Evolutionary conservation across 1,139 yeast genomes (phyloP).

Genomic region (Saccharomyces pastorianus): DNA sequence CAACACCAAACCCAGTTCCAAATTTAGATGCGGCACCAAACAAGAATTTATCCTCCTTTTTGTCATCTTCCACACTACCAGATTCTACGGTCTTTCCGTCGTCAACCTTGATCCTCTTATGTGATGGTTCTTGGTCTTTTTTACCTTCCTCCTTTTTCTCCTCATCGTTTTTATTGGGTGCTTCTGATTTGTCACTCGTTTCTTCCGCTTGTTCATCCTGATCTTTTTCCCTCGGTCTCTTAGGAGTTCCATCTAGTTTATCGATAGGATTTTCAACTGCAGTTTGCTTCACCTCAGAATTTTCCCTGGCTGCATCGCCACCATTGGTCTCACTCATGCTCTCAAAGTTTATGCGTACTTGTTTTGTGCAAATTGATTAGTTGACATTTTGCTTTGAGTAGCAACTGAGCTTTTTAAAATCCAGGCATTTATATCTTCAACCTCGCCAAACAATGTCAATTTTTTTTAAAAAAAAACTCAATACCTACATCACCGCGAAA

Average conservation of each 20-base stretch:
- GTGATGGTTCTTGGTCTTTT: slow-evolving; percentile 5
- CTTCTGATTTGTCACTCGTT: slow-evolving; percentile 1
- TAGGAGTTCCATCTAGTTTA: neutral
- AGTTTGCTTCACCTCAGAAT: neutral
- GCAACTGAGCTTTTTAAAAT: neutral
- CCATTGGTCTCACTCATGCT: neutral
- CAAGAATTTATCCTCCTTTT: slow-evolving; percentile 35
- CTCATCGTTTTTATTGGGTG: slow-evolving; percentile 1
- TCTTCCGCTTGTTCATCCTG: slow-evolving; percentile 4
- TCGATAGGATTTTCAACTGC: neutral
- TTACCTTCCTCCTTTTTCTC: slow-evolving; percentile 7
- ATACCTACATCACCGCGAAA: neutral
- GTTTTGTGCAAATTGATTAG: neutral
- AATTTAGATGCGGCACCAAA: slow-evolving; percentile 50
- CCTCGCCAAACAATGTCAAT: neutral
- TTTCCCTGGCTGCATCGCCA: neutral
- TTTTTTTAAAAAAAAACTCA: neutral
- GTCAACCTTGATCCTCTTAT: slow-evolving; percentile 5
- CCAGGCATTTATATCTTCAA: neutral
- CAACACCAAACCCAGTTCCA: slow-evolving; percentile 54
- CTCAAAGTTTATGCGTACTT: neutral
- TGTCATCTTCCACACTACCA: slow-evolving; percentile 7
- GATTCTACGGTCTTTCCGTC: slow-evolving; percentile 5
- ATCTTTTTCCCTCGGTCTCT: slow-evolving; percentile 1
- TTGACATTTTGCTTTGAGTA: neutral